Conservation (phyloP, 257 asterid genomes). For the Henckelia pumila region DNA sequence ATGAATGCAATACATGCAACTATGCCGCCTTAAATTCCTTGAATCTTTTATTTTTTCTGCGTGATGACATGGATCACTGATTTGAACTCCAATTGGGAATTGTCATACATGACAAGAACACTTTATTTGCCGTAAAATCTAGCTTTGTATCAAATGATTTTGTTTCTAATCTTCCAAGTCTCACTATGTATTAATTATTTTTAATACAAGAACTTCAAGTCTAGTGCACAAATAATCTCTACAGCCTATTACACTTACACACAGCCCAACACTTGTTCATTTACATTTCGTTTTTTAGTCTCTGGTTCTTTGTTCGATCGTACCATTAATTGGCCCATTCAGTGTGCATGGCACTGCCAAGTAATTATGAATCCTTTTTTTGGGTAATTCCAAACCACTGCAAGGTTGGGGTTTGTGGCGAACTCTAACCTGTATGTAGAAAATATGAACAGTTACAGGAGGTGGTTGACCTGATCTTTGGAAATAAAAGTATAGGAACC, state of each 20-base stretch:
- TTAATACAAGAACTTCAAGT: no score
- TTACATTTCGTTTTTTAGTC: background rate
- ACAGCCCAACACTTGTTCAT: constrained; percentile 11
- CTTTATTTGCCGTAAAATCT: no score
- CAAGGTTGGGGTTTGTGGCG: background rate
- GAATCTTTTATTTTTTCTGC: background rate
- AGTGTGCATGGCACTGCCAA: no score
- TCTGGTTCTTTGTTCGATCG: constrained; percentile 4
- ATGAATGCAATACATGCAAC: no score
- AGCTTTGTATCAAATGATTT: no score
- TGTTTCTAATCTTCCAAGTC: no score
- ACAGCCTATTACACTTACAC: no score
- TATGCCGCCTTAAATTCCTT: background rate
- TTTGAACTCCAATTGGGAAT: background rate
- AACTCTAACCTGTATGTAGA: background rate
- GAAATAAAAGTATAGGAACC: background rate
- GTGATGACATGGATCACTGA: background rate
- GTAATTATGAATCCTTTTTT: no score
- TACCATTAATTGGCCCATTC: no score
- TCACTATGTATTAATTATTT: no score
- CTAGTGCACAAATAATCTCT: no score
- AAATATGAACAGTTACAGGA: background rate
- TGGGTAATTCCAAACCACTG: background rate
- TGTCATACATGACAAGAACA: background rate
- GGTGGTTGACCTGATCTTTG: background rate